Evolutionary conservation across 192 early-diverging fungal genomes (phyloP), one percentile per base, ranked within the genome.

Genomic region (Coemansia sp.): DNA sequence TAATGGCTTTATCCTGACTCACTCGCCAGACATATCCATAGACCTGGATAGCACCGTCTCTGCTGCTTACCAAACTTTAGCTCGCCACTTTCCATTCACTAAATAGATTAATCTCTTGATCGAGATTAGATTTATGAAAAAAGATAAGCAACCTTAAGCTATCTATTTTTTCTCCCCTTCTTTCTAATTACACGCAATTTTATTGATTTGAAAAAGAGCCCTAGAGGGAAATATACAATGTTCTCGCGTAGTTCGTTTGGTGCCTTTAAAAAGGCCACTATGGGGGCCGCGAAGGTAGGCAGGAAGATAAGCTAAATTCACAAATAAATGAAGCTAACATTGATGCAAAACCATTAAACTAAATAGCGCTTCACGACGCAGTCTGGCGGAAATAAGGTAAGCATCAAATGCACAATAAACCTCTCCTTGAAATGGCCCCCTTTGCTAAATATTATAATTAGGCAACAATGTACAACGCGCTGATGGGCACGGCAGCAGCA

Each of bases 401-500:
- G 69, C 10, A 14, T 10, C 36, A 40, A 5, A 5, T 21, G 20
- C 15, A 21, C 5, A 10, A 23, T 16, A 16, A 42, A 26, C n/a
- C 5, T 3, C 42, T 5, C 8, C 2, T 43, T 2, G 42, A 43
- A 20, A n/a, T 5, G 10, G n/a, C 8, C 3, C 8, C 5, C 11
- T 12, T 21, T 45, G 26, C 9, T 33, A 33, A 19, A 18, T 26
- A 16, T 20, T 13, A n/a, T 16, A 6, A 14, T 5, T 65, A 70
- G 74, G 12, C 37, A 16, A 23, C 52, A 31, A 47, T 54, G 14
- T 64, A 68, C 54, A 72, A 68, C 28, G 38, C 50, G 2, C 61
- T 70, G 30, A 47, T 79, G 39, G 63, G 65, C 47, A 61, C 75
- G 7, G 84, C 87, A 19, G 80, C 72, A 23, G 85, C 87, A 39